Conservation (phyloP, 176 grass and related monocot species). For the Leersia perrieri region DNA sequence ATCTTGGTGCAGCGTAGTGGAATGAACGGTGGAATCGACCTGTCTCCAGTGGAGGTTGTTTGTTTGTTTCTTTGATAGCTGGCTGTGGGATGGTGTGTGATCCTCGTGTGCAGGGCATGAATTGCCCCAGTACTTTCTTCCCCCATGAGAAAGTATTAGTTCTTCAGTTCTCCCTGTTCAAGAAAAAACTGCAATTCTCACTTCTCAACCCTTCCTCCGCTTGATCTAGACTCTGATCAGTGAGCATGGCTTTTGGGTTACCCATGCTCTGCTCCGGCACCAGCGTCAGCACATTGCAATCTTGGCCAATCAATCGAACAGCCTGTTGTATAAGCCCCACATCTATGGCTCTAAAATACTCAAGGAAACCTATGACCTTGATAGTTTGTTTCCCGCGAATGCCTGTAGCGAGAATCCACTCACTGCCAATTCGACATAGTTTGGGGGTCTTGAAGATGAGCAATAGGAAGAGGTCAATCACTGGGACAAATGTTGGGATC, state of each 20-base stretch:
- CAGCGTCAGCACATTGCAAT: not conserved
- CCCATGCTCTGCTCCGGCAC: conserved; percentile 10
- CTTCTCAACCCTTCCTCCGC: not conserved
- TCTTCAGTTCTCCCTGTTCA: not conserved
- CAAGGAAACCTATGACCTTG: conserved; percentile 4
- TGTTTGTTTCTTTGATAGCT: conserved; percentile 12
- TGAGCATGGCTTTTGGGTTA: not conserved
- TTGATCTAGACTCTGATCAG: not conserved
- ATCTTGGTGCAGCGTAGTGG: conserved; percentile 2
- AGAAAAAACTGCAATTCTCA: not conserved
- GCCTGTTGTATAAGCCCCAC: not conserved
- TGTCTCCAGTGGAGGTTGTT: not conserved
- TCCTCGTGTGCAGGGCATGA: conserved; percentile 21
- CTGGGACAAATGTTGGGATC: conserved; percentile 43
- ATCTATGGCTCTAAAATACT: not conserved
- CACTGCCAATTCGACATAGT: not conserved
- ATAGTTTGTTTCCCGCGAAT: not conserved
- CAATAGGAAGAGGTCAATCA: not conserved
- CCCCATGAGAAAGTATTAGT: conserved; percentile 9
- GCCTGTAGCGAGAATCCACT: not conserved
- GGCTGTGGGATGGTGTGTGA: not conserved
- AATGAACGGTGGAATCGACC: not conserved
- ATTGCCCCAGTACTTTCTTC: not conserved
- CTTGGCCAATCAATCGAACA: not conserved
- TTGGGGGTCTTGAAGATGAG: not conserved